Evolutionary conservation across 2,329 filamentous ascomycete genomes (phyloP).

Genomic region (Chrysoporthe austroafricana): DNA sequence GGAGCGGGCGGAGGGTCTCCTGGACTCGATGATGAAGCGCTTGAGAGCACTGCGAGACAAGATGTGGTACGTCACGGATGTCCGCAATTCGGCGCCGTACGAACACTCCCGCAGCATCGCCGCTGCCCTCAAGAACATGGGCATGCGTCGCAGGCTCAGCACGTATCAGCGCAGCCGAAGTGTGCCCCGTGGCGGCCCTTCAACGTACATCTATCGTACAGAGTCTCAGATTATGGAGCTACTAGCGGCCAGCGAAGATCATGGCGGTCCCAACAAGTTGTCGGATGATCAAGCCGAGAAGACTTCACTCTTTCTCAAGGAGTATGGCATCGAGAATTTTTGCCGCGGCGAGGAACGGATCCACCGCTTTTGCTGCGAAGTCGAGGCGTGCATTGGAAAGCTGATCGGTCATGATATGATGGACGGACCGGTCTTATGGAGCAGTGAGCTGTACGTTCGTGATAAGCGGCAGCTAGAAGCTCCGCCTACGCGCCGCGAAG

Average conservation of each 20-base stretch:
- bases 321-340: conserved; percentile 85
- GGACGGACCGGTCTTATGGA: conserved; percentile 88
- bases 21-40: conserved; percentile 74
- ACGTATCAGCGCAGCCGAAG: conserved; percentile 55
- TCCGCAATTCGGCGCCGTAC: conserved; percentile 86
- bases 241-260: conserved; percentile 78
- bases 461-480: conserved; percentile 69
- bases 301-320: conserved; percentile 80
- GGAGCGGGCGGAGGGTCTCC: conserved; percentile 73
- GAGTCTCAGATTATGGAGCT: conserved; percentile 87
- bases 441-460: conserved; percentile 82
- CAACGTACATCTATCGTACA: conserved; percentile 75
- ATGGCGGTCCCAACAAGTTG: conserved; percentile 91
- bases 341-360: conserved; percentile 94
- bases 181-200: conserved; percentile 45
- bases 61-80: conserved; percentile 98
- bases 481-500: conserved; percentile 45
- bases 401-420: conserved; percentile 82
- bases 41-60: conserved; percentile 83
- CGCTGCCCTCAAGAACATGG: conserved; percentile 89
- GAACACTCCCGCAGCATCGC: conserved; percentile 86
- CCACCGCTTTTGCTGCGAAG: conserved; percentile 88
- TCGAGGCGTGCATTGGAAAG: conserved; percentile 83
- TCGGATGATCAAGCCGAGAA: conserved; percentile 94
- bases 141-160: conserved; percentile 61